Evolutionary conservation across 2,329 filamentous ascomycete species (phyloP).

Genomic region (Exophiala mesophila): DNA sequence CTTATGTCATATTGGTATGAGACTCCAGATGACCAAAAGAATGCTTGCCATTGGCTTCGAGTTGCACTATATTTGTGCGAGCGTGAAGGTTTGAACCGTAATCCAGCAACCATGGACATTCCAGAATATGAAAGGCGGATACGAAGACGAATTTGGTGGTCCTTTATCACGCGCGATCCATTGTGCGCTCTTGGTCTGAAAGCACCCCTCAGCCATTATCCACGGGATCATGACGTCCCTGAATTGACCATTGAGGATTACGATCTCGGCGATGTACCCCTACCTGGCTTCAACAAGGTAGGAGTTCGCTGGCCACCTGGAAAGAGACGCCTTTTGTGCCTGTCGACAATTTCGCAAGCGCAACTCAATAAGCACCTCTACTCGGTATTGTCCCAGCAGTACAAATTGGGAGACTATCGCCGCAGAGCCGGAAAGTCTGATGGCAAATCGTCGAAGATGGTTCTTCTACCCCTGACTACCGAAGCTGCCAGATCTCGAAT

Average conservation of each 20-base stretch:
- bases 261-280: conserved; percentile 1
- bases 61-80: conserved; percentile 87
- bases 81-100: conserved; percentile 87
- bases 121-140: conserved; percentile 66
- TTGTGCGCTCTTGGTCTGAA: conserved; percentile 1
- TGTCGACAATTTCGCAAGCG: neutral
- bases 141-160: conserved; percentile 97
- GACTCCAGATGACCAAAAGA: conserved; percentile 91
- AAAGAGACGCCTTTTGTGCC: neutral
- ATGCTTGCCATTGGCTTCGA: conserved; percentile 98
- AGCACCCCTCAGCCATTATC: neutral
- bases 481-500: neutral
- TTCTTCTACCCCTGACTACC: neutral
- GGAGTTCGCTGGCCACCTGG: neutral
- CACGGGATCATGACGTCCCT: neutral
- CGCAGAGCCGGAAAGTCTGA: neutral
- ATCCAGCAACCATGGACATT: conserved; percentile 73
- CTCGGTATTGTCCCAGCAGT: neutral
- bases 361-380: neutral
- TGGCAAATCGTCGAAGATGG: neutral
- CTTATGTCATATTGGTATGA: conserved; percentile 98
- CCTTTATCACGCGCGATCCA: conserved; percentile 80
- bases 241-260: neutral
- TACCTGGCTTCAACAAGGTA: neutral
- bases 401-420: neutral